phyloP scores from a whole-genome alignment of 495 filamentous ascomycete genomes.

The Penicillium cinerascens region DNA sequence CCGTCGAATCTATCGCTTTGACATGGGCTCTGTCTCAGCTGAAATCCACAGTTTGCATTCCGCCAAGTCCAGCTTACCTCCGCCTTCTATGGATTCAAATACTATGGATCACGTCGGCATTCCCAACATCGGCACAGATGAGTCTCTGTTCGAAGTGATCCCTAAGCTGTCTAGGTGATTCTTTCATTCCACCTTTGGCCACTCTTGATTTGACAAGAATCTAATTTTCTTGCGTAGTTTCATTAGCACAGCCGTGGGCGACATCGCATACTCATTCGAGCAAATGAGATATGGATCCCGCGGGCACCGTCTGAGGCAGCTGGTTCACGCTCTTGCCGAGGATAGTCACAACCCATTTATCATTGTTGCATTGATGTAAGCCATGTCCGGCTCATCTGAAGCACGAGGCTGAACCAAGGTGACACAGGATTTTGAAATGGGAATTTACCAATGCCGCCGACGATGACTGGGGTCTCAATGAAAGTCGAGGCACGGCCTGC shows the following conservation, averaged over 20 bases:
- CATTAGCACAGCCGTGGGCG: slow-evolving; percentile 57
- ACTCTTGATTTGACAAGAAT: background rate
- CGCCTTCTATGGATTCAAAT: slow-evolving; percentile 7
- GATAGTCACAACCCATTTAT: slow-evolving; percentile 69
- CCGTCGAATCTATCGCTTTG: background rate
- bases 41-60: background rate
- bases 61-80: background rate
- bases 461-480: slow-evolving; percentile 69
- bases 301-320: slow-evolving; percentile 58
- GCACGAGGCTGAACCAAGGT: background rate
- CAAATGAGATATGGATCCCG: slow-evolving; percentile 66
- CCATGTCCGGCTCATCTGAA: background rate
- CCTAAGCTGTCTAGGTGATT: slow-evolving; percentile 63
- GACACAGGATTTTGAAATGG: slow-evolving; percentile 70
- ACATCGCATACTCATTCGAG: slow-evolving; percentile 71
- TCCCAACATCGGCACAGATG: slow-evolving; percentile 60
- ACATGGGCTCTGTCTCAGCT: background rate
- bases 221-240: slow-evolving; percentile 4
- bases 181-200: background rate
- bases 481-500: slow-evolving; percentile 77
- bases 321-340: slow-evolving; percentile 63
- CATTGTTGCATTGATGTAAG: slow-evolving; percentile 75
- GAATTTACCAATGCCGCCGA: slow-evolving; percentile 58
- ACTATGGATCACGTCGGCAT: slow-evolving; percentile 36
- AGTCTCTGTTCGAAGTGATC: slow-evolving; percentile 62